Evolutionary conservation across 2,329 filamentous ascomycete species (phyloP).

Genomic region (Tetracladium maxilliforme): DNA sequence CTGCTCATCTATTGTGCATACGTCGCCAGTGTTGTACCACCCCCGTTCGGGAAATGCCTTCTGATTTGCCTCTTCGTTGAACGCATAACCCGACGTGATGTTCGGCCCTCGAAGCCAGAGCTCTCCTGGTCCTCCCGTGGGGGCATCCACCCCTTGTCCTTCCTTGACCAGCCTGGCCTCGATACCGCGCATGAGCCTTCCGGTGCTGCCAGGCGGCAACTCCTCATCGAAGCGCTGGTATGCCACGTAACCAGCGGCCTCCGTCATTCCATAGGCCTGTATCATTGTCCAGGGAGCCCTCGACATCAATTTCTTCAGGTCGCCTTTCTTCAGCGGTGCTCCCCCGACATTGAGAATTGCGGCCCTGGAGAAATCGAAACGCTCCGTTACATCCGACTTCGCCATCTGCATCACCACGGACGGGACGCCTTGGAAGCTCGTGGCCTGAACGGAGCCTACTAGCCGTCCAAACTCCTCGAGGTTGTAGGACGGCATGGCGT

Average conservation of each 20-base stretch:
- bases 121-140: constrained; percentile 21
- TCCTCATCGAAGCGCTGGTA: constrained; percentile 19
- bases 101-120: constrained; percentile 27
- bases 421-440: constrained; percentile 22
- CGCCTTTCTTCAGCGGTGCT: constrained; percentile 16
- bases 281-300: constrained; percentile 21
- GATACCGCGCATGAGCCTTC: constrained; percentile 20
- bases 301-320: constrained; percentile 14
- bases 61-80: constrained; percentile 20
- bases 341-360: constrained; percentile 21
- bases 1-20: constrained; percentile 19
- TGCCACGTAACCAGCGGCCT: constrained; percentile 25
- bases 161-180: constrained; percentile 23
- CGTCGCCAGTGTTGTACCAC: constrained; percentile 30
- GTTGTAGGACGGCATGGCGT: constrained; percentile 24
- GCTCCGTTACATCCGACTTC: constrained; percentile 17
- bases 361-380: constrained; percentile 20
- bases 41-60: constrained; percentile 19
- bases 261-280: constrained; percentile 29
- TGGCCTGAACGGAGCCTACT: constrained; percentile 19
- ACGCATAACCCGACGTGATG: constrained; percentile 24
- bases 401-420: constrained; percentile 21
- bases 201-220: constrained; percentile 17
- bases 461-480: constrained; percentile 18
- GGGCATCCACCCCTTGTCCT: constrained; percentile 17